Conservation (phyloP, 2,329 filamentous ascomycete species). For the Akanthomyces lecanii region DNA sequence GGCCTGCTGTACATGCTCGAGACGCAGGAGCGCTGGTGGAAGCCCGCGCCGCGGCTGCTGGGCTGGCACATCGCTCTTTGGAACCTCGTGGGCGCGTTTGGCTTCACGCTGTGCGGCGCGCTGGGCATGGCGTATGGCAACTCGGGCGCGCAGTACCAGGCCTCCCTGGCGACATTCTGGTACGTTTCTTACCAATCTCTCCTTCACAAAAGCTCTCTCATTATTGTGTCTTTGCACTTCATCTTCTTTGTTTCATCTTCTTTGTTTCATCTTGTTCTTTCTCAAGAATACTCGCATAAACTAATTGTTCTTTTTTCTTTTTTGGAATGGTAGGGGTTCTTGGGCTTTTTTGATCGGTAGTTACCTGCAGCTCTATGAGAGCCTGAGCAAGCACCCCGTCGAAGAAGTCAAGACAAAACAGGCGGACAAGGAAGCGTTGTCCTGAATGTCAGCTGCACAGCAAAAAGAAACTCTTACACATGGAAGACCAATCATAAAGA, state of each 20-base stretch:
- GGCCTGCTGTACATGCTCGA: slow-evolving; percentile 61
- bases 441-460: neutral
- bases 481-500: neutral
- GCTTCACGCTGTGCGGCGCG: slow-evolving; percentile 55
- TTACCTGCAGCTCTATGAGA: slow-evolving; percentile 26
- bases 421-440: neutral
- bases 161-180: slow-evolving; percentile 36
- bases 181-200: neutral
- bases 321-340: slow-evolving; percentile 25
- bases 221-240: neutral
- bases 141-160: slow-evolving; percentile 6
- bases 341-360: slow-evolving; percentile 37
- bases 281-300: slow-evolving; percentile 38
- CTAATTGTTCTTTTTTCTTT: slow-evolving; percentile 40
- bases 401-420: neutral
- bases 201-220: neutral
- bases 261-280: neutral
- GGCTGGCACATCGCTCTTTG: slow-evolving; percentile 66
- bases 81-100: slow-evolving; percentile 60
- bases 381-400: slow-evolving; percentile 25
- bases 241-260: no score
- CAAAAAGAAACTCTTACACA: neutral
- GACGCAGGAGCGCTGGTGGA: slow-evolving; percentile 60
- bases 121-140: slow-evolving; percentile 34
- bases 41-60: slow-evolving; percentile 50